Conservation (phyloP, 306 rosid species). For the Senna siamea region DNA sequence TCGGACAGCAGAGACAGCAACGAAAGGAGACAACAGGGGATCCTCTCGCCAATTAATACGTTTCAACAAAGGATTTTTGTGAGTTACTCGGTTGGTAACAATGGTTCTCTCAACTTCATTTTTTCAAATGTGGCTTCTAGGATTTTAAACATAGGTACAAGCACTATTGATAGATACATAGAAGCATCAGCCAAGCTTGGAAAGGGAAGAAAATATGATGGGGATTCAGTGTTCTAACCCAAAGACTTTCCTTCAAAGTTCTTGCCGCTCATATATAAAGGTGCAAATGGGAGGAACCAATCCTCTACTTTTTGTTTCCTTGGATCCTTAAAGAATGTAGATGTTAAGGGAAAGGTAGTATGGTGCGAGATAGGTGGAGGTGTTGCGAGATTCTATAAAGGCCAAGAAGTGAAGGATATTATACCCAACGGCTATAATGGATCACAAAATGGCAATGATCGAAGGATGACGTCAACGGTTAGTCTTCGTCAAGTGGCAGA, state of each 20-base stretch:
- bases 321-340: slow-evolving; percentile 27
- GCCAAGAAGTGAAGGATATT: slow-evolving; percentile 41
- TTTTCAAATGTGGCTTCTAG: slow-evolving; percentile 71
- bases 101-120: slow-evolving; percentile 43
- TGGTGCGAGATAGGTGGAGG: slow-evolving; percentile 48
- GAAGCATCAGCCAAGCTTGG: slow-evolving; percentile 50
- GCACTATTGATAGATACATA: slow-evolving; percentile 57
- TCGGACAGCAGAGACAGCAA: too few relatives aligned
- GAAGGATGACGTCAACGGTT: too few relatives aligned
- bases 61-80: slow-evolving; percentile 65
- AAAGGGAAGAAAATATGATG: slow-evolving; percentile 38
- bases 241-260: slow-evolving; percentile 30
- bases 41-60: too few relatives aligned
- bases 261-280: slow-evolving; percentile 57
- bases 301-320: slow-evolving; percentile 35
- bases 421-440: too few relatives aligned
- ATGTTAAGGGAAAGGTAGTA: slow-evolving; percentile 61
- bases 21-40: too few relatives aligned
- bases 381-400: slow-evolving; percentile 34
- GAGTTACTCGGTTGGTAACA: slow-evolving; percentile 62
- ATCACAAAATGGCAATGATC: too few relatives aligned
- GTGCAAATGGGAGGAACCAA: slow-evolving; percentile 31
- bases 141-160: slow-evolving; percentile 59
- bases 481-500: too few relatives aligned
- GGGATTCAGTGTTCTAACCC: slow-evolving; percentile 55